Evolutionary conservation across 2,329 filamentous ascomycete genomes (phyloP).

Genomic region (Fusarium miscanthi): DNA sequence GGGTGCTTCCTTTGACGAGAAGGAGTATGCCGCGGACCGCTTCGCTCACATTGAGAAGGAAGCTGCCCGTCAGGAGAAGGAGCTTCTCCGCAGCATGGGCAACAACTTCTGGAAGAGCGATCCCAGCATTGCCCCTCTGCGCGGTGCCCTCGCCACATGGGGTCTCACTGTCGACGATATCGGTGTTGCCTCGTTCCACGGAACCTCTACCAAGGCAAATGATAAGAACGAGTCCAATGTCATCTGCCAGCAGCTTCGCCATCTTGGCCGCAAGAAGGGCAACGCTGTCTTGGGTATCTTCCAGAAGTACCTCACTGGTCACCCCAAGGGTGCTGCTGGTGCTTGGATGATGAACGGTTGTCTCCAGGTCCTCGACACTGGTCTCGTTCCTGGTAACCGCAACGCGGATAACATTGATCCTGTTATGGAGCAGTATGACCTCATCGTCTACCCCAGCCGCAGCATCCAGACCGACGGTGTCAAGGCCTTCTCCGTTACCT

Average conservation of each 20-base stretch:
- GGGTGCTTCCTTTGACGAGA: conserved; percentile 78
- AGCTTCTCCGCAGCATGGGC: conserved; percentile 90
- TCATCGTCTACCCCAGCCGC: conserved; percentile 96
- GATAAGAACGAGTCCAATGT: conserved; percentile 99
- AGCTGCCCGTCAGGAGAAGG: conserved; percentile 89
- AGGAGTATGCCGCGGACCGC: conserved; percentile 87
- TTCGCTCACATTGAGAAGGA: conserved; percentile 86
- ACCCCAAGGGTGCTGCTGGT: conserved; percentile 98
- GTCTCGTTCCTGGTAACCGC: conserved; percentile 94
- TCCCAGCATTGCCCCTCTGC: conserved; percentile 90
- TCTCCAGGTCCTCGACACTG: conserved; percentile 92
- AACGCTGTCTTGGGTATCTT: conserved; percentile 97
- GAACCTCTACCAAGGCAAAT: conserved; percentile 97
- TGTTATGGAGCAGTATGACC: conserved; percentile 96
- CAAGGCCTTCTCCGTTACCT: conserved; percentile 99
- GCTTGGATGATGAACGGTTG: conserved; percentile 99
- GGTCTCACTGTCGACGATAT: conserved; percentile 97
- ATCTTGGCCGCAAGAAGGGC: conserved; percentile 94
- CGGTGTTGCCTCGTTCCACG: conserved; percentile 96
- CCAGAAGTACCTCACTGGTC: conserved; percentile 99
- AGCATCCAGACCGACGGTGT: conserved; percentile 97
- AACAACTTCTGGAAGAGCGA: conserved; percentile 99
- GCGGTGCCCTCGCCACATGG: conserved; percentile 96
- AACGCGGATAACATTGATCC: conserved; percentile 98
- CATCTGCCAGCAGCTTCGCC: conserved; percentile 94